Evolutionary conservation across 2,329 filamentous ascomycete genomes (phyloP), one percentile per base, ranked within the genome.

Genomic region (Pyrenophora seminiperda): DNA sequence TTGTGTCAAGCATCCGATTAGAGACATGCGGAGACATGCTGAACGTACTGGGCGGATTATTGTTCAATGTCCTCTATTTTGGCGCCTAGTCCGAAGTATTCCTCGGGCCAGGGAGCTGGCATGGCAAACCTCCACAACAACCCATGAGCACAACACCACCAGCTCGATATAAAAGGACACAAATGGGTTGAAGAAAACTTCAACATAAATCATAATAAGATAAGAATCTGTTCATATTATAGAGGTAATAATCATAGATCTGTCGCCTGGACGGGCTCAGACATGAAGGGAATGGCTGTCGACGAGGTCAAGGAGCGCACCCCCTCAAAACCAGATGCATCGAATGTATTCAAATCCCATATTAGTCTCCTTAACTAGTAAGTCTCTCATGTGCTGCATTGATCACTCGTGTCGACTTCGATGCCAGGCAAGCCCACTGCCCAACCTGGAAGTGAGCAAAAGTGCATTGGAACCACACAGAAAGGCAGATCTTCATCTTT

Each of bases 381-480:
- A 34, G 1, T 10, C 22, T 7, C 5, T 18, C 36, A 38, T 5
- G 2, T 13, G 13, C 9, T 19, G 17, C 4, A 13, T 36, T 44
- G 39, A 19, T 24, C 18, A 31, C 31, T 47, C 30, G 31, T 18
- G n/a, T 9, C 15, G 27, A 27, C 37, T 39, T 54, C 14, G 22
- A 41, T 34, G 18, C 19, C 24, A 38, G 37, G 36, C 52, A 36
- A 5, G 5, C 33, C 14, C 9, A 18, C 20, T n/a, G 7, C 44
- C 31, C 15, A 43, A 42, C 34, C 36, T 13, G 32, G 53, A 59
- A 52, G 39, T 53, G 42, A 47, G 44, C 45, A 37, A 51, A 48
- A 42, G n/a, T 38, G 42, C 24, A 44, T 29, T 17, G 17, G 11
- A 19, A 20, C 18, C 10, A 17, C 19, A 22, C 24, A 49, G 32